Evolutionary conservation across 345 rosid species (phyloP), one percentile per base, ranked within the genome.

Genomic region (Gossypium anomalum): DNA sequence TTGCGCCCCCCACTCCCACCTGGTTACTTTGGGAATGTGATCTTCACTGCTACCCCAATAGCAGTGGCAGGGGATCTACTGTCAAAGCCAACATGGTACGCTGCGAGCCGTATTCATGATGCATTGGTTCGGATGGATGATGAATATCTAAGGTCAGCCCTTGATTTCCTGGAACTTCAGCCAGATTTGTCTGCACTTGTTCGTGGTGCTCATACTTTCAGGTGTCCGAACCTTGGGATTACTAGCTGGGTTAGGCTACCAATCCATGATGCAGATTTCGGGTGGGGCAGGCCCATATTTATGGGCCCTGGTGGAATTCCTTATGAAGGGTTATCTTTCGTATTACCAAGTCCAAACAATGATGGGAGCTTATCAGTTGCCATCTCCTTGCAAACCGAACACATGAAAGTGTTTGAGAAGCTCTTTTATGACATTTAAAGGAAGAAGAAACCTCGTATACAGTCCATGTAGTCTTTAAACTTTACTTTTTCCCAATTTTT

Each of bases 251-350:
- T 76, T 55, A 86, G 97, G 77, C 76, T 93, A 76, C 97, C 98
- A 8, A 89, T 91, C 74, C 92, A 93, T 67, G 97, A 91, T 20
- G 97, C 95, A 7, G 98, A 93, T 80, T 93, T 93, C 27, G 97
- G 98, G 2, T 93, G 98, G 98, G 98, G 98, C 2, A 82, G 97
- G 20, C 97, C 97, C 49, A 87, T 93, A 16, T 92, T 89, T 56
- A 90, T 93, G 97, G 98, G 98, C 25, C 97, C 97, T 20, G 97
- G 97, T 58, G 92, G 96, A 13, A 87, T 90, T 61, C 86, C 95
- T 23, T 92, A 86, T 44, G 98, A 93, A 76, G 98, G 98, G 38
- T 73, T 90, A 47, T 86, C 97, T 0, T 90, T 92, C 82, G 80
- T 90, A 57, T 74, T 92, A 62, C 98, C 98, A 2, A 92, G 98